Evolutionary conservation across 371 early-diverging fungal genomes (phyloP).

Genomic region (Choanephora cucurbitarum): DNA sequence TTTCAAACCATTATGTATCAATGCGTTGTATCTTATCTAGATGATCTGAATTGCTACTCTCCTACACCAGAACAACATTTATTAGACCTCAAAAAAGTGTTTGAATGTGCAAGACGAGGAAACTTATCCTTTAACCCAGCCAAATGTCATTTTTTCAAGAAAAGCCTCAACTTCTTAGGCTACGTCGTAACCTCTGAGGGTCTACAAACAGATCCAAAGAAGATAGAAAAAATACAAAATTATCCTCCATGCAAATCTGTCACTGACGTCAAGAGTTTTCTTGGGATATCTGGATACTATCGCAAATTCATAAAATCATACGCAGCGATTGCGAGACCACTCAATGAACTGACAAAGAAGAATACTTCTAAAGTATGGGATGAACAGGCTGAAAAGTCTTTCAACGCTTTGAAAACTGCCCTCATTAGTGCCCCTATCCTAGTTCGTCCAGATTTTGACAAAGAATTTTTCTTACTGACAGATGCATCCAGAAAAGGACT

Average conservation of each 20-base stretch:
- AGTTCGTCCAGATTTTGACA: constrained; percentile 4
- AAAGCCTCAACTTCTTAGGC: constrained; percentile 4
- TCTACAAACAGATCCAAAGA: constrained; percentile 4
- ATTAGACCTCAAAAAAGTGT: neutral
- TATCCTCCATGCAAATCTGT: constrained; percentile 2
- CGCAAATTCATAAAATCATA: neutral
- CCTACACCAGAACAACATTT: neutral
- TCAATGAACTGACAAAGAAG: constrained; percentile 4
- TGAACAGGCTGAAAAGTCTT: neutral
- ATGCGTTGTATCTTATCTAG: constrained; percentile 3
- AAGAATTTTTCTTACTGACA: neutral
- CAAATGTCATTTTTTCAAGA: constrained; percentile 8
- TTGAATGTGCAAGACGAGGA: neutral
- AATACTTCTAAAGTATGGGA: neutral
- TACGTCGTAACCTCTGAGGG: constrained; percentile 7
- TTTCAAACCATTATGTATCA: constrained; percentile 18
- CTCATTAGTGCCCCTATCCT: neutral
- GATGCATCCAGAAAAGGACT: neutral
- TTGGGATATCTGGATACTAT: constrained; percentile 9
- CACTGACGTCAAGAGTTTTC: neutral
- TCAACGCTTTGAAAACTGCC: neutral
- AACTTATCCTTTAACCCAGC: neutral
- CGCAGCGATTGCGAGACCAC: constrained; percentile 2
- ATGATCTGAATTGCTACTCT: constrained; percentile 3
- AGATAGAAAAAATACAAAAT: constrained; percentile 3